phyloP scores from a whole-genome alignment of 441 rosid genomes.

The Jatropha podagrica region DNA sequence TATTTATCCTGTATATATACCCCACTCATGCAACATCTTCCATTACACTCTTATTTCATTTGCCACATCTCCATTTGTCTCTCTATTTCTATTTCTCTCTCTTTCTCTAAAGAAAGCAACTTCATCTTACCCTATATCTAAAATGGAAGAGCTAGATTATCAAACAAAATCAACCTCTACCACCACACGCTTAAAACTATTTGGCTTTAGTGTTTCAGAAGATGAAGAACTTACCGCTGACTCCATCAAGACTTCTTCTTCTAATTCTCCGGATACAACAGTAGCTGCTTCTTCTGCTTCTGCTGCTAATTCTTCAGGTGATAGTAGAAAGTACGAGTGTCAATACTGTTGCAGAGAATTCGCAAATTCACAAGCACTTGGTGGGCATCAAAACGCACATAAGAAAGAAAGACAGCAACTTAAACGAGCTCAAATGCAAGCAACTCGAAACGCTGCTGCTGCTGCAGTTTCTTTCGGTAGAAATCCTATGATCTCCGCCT shows the following conservation, averaged over 20 bases:
- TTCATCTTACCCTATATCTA: not conserved
- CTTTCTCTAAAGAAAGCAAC: not conserved
- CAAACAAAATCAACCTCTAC: constrained; percentile 41
- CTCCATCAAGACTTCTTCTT: constrained; percentile 28
- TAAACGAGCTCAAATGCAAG: constrained; percentile 89
- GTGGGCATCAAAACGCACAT: constrained; percentile 99
- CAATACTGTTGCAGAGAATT: constrained; percentile 91
- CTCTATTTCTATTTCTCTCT: constrained; percentile 13
- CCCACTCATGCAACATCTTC: constrained; percentile 45
- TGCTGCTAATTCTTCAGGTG: constrained; percentile 14
- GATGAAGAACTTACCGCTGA: constrained; percentile 51
- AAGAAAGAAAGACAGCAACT: constrained; percentile 94
- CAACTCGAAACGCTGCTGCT: constrained; percentile 70
- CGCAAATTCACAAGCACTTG: constrained; percentile 97
- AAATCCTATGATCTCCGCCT: constrained; percentile 87
- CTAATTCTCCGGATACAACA: constrained; percentile 38
- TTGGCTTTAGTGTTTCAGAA: constrained; percentile 79
- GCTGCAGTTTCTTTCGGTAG: constrained; percentile 67
- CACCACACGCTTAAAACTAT: constrained; percentile 66
- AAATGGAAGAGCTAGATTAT: constrained; percentile 64
- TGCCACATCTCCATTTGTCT: not conserved
- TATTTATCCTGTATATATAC: constrained; percentile 38
- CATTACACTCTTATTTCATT: constrained; percentile 14
- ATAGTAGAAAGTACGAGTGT: constrained; percentile 89
- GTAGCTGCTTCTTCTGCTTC: not conserved